Conservation (phyloP, 495 filamentous ascomycete genomes). For the Tuber calosporum region DNA sequence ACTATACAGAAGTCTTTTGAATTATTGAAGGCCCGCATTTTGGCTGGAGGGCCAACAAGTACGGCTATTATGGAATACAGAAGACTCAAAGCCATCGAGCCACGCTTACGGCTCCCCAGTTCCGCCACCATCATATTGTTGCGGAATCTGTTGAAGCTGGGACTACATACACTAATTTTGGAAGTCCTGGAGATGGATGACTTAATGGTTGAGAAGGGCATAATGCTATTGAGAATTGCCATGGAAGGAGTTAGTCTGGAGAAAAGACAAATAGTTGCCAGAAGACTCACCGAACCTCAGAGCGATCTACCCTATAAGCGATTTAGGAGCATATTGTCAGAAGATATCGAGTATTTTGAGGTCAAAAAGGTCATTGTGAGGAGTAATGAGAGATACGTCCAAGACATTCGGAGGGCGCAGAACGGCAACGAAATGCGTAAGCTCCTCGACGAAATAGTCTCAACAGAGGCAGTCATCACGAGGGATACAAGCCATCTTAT, state of each 20-base stretch:
- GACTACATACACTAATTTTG: conserved; percentile 13
- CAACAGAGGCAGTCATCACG: conserved; percentile 14
- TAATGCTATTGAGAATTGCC: conserved; percentile 16
- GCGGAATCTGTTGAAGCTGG: conserved; percentile 13
- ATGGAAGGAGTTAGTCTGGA: conserved; percentile 17
- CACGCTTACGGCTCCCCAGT: conserved; percentile 19
- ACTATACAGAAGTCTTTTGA: not conserved
- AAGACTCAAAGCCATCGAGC: conserved; percentile 17
- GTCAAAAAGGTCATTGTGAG: conserved; percentile 6
- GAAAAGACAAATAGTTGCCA: conserved; percentile 2
- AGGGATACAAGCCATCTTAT: conserved; percentile 21
- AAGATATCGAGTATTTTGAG: conserved; percentile 10
- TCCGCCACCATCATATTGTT: conserved; percentile 17
- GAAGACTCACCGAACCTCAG: conserved; percentile 4
- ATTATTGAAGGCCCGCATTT: not conserved
- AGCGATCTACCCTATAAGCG: conserved; percentile 2
- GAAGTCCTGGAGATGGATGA: conserved; percentile 24
- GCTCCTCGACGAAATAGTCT: conserved; percentile 17
- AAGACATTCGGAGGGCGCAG: not conserved
- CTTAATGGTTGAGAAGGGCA: conserved; percentile 16
- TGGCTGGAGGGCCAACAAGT: conserved; percentile 12
- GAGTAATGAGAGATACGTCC: not conserved
- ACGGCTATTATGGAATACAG: conserved; percentile 15
- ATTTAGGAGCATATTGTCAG: conserved; percentile 21
- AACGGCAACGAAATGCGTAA: not conserved